phyloP scores from a whole-genome alignment of 345 rosid genomes.

The Lepidium africanum region DNA sequence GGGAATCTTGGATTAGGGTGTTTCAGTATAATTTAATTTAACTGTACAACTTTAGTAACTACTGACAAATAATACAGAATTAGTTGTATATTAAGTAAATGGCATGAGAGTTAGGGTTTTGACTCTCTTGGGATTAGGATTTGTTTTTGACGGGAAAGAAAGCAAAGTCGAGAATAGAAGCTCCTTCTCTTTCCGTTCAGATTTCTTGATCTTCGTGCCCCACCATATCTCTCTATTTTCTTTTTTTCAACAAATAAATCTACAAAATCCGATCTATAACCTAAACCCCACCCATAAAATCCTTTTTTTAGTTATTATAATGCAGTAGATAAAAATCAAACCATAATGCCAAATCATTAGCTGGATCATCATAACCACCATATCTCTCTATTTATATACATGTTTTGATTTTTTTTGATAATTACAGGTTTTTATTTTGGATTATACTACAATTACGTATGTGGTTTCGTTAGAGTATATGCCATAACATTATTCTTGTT shows the following conservation, averaged over 20 bases:
- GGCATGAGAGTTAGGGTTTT: conserved; percentile 25
- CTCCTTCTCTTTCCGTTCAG: conserved; percentile 8
- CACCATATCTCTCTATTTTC: not conserved
- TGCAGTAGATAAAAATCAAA: too few species aligned
- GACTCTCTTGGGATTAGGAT: conserved; percentile 27
- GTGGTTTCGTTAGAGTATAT: not conserved
- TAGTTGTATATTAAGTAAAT: not conserved
- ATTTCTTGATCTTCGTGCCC: conserved; percentile 4
- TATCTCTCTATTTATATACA: too few species aligned
- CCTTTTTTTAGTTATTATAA: too few species aligned
- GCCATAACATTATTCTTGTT: not conserved
- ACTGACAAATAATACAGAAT: not conserved
- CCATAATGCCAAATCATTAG: too few species aligned
- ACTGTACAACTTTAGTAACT: not conserved
- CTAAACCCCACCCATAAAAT: too few species aligned
- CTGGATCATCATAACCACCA: too few species aligned
- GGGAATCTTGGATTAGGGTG: conserved; percentile 25
- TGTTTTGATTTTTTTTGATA: too few species aligned
- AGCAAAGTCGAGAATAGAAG: conserved; percentile 26
- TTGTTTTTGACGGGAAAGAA: not conserved
- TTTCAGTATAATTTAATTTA: not conserved
- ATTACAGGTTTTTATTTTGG: too few species aligned
- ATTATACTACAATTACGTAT: not conserved
- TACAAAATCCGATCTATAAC: too few species aligned
- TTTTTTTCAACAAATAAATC: too few species aligned